Percentiles rank a stretch among this genome's conserved stretches.
phyloP scores from a whole-genome alignment of 176 grass and related monocot species.

The Metroxylon sagu region DNA sequence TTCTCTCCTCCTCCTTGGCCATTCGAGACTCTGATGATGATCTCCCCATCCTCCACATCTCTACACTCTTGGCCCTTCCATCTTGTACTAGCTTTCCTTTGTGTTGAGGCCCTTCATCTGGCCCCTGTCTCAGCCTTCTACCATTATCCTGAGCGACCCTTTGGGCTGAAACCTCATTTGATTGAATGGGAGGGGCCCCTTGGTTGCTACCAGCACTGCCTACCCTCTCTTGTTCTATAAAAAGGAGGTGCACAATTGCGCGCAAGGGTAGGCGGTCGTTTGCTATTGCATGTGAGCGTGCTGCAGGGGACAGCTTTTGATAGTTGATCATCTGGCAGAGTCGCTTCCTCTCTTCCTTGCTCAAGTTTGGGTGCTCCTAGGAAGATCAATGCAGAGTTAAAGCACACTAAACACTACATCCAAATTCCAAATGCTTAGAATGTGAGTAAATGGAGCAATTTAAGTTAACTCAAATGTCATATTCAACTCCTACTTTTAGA shows the following conservation, averaged over 20 bases:
- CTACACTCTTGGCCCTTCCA: neutral
- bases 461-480: too few relatives aligned
- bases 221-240: constrained; percentile 69
- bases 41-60: constrained; percentile 29
- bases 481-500: too few relatives aligned
- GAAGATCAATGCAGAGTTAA: neutral
- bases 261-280: constrained; percentile 84
- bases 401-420: too few relatives aligned
- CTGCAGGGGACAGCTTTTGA: constrained; percentile 56
- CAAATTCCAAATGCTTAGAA: too few relatives aligned
- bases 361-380: constrained; percentile 73
- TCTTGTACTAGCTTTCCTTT: constrained; percentile 15
- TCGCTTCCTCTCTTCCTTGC: constrained; percentile 74
- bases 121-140: constrained; percentile 19
- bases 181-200: neutral
- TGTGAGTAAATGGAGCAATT: too few relatives aligned
- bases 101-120: constrained; percentile 26
- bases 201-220: constrained; percentile 20
- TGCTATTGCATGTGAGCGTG: constrained; percentile 53
- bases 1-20: constrained; percentile 31
- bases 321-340: constrained; percentile 84
- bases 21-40: constrained; percentile 30
- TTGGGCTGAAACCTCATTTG: neutral
- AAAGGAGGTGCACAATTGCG: constrained; percentile 87
- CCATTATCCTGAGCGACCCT: constrained; percentile 25